Conservation (phyloP, 2,329 filamentous ascomycete species). For the Penicillium sp. region DNA sequence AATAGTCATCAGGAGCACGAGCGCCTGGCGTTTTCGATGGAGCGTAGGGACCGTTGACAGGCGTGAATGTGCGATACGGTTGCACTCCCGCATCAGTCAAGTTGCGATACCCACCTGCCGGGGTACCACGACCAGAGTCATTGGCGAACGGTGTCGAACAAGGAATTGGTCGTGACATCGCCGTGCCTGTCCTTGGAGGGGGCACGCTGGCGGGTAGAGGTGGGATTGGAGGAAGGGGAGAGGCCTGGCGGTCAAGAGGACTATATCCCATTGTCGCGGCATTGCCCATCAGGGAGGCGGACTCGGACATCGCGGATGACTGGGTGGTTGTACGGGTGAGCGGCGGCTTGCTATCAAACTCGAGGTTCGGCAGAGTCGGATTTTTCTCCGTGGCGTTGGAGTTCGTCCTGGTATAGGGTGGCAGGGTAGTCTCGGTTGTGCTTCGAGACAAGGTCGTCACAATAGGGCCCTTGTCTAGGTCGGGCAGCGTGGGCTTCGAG, state of each 20-base stretch:
- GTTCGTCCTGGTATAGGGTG: slow-evolving; percentile 61
- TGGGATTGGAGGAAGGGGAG: slow-evolving; percentile 32
- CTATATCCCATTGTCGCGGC: slow-evolving; percentile 35
- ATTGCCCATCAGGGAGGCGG: slow-evolving; percentile 48
- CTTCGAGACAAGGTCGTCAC: slow-evolving; percentile 34
- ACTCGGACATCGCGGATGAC: slow-evolving; percentile 51
- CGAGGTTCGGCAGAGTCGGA: slow-evolving; percentile 44
- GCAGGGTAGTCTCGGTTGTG: slow-evolving; percentile 62
- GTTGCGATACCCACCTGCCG: slow-evolving; percentile 19
- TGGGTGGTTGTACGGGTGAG: slow-evolving; percentile 47
- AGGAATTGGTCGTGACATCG: slow-evolving; percentile 25
- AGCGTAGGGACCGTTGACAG: slow-evolving; percentile 21
- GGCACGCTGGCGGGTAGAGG: slow-evolving; percentile 28
- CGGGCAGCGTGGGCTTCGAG: slow-evolving; percentile 60
- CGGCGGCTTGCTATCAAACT: slow-evolving; percentile 42
- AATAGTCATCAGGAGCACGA: slow-evolving; percentile 4
- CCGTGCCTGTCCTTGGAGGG: slow-evolving; percentile 25
- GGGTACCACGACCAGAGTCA: slow-evolving; percentile 16
- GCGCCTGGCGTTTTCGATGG: slow-evolving; percentile 20
- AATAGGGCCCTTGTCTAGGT: slow-evolving; percentile 39
- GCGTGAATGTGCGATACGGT: slow-evolving; percentile 22
- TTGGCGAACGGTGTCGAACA: slow-evolving; percentile 26
- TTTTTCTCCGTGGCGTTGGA: slow-evolving; percentile 20
- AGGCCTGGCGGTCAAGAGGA: slow-evolving; percentile 32
- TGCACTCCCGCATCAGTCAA: slow-evolving; percentile 16